Percentiles rank a stretch among this genome's conserved stretches.
These are phyloP conservation scores for Colletotrichum abscissum DNA, from an alignment of 2,329 filamentous ascomycete species.

Conservation along the genomic window DNA sequence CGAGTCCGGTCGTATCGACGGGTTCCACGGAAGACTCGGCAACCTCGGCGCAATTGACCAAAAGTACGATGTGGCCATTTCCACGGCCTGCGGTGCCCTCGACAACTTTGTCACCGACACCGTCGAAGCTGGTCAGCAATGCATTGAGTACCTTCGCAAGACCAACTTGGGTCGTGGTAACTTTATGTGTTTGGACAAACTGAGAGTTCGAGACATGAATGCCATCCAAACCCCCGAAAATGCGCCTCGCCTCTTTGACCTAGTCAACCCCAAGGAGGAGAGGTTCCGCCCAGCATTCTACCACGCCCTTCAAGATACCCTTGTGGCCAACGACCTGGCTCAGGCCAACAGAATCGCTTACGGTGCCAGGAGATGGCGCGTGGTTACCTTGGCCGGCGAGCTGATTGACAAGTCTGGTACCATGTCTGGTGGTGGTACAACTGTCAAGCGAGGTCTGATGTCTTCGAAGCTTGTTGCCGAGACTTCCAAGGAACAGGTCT, in stretches of 20 bases:
- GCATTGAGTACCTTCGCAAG: constrained; percentile 96
- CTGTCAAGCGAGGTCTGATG: constrained; percentile 93
- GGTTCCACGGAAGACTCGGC: constrained; percentile 94
- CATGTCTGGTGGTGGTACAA: constrained; percentile 96
- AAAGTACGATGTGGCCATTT: constrained; percentile 97
- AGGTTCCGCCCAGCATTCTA: constrained; percentile 93
- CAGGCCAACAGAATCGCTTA: constrained; percentile 98
- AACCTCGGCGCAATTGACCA: constrained; percentile 94
- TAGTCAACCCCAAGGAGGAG: constrained; percentile 89
- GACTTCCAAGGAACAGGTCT: constrained; percentile 87
- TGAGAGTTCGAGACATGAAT: constrained; percentile 81
- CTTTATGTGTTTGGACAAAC: constrained; percentile 94
- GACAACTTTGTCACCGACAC: constrained; percentile 98
- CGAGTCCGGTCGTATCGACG: constrained; percentile 95
- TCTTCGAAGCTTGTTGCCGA: constrained; percentile 94
- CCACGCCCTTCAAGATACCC: constrained; percentile 92
- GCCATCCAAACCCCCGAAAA: constrained; percentile 90
- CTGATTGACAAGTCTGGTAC: constrained; percentile 98
- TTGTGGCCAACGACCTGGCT: constrained; percentile 92
- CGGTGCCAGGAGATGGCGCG: constrained; percentile 91
- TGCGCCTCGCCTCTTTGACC: constrained; percentile 91
- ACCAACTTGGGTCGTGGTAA: constrained; percentile 97
- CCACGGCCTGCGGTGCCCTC: constrained; percentile 89
- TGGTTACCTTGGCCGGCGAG: constrained; percentile 94
- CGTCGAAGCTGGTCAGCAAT: constrained; percentile 95